These are phyloP conservation scores for Arctostaphylos glauca DNA, from an alignment of 148 eudicot species.

Conservation along the genomic window DNA sequence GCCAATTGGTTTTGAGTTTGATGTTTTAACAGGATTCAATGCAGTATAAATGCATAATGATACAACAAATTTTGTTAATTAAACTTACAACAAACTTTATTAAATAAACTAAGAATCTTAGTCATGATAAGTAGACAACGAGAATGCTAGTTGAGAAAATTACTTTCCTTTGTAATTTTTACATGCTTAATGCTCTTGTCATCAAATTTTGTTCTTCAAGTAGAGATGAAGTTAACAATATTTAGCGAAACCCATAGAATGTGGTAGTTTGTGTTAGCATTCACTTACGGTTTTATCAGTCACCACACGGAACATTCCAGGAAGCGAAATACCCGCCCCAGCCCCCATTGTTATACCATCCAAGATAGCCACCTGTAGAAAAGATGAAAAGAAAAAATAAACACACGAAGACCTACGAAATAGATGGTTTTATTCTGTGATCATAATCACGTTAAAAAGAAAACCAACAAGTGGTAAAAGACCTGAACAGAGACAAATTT, in stretches of 20 bases:
- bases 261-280: not conserved
- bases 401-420: not conserved
- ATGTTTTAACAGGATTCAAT: not conserved
- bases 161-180: not conserved
- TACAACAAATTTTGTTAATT: not conserved
- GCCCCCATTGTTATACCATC: constrained; percentile 89
- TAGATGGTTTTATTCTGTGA: not conserved
- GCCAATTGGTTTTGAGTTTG: too few relatives aligned
- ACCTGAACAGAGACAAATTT: not conserved
- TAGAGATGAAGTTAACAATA: not conserved
- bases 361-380: constrained; percentile 75
- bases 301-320: constrained; percentile 87
- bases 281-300: constrained; percentile 47
- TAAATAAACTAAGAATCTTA: not conserved
- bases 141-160: not conserved
- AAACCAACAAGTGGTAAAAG: not conserved
- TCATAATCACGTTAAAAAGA: not conserved
- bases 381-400: not conserved
- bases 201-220: not conserved
- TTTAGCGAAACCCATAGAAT: not conserved
- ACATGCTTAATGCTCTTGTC: not conserved
- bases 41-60: not conserved
- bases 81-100: not conserved
- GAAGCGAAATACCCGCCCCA: constrained; percentile 85
- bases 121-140: not conserved